Evolutionary conservation across 768 basidiomycete genomes (phyloP), one percentile per base, ranked within the genome.

Genomic region (Suillus spraguei): DNA sequence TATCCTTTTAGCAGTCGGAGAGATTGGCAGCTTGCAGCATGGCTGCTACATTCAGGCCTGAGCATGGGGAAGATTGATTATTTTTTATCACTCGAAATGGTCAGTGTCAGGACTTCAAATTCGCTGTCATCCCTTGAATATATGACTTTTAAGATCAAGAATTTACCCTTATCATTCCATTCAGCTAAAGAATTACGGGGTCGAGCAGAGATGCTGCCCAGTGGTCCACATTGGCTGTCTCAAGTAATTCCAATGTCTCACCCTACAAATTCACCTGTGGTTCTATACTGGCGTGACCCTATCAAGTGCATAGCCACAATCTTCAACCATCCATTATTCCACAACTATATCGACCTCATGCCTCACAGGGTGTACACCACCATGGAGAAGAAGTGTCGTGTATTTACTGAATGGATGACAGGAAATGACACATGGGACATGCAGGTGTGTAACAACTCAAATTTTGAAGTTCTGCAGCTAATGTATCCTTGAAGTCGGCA

Each of bases 321-420:
- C 13, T 65, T 73, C 35, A 50, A 62, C 7, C 65, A 67, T 61
- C 76, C 70, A 0, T 28, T 70, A 2, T 60, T 74, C 33, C 53
- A 47, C 33, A 62, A 70, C 14, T 50, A 67, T 20, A 55, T 74
- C 6, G 42, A 69, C 4, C 63, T 70, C 38, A 61, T 24, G 13
- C 74, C 74, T n/a, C 60, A 63, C 14, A 61, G 62, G 17, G n/a
- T 65, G 0, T 75, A 61, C 36, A 38, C 35, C n/a, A 49, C 56
- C 8, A 49, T 59, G 4, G 64, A 66, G 42, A 58, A 66, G 32
- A 24, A 22, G 24, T 38, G 56, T 16, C 56, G 65, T 4, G 56
- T 68, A 10, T 74, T 64, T 55, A 64, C 22, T 3, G 68, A 77
- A 28, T 76, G 67, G 64, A 71, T 72, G 28, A 71, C 66, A 2